These are phyloP conservation scores for Fusarium sp. DNA, from an alignment of 2,329 filamentous ascomycete genomes.

Conservation along the genomic window DNA sequence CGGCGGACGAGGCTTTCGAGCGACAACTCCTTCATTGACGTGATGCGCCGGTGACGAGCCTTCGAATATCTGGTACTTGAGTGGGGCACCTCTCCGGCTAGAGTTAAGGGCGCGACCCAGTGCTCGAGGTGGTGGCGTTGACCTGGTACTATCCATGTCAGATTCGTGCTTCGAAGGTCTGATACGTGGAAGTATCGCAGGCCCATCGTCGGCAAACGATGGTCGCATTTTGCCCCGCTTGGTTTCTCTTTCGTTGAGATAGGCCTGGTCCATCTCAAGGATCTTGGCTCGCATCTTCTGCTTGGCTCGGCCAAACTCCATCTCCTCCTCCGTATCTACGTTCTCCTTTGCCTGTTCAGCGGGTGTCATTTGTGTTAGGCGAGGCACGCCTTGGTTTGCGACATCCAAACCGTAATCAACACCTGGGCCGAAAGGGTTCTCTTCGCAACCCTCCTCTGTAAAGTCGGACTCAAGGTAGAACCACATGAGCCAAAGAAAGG, in stretches of 20 bases:
- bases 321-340: conserved; percentile 77
- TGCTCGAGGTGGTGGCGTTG: conserved; percentile 55
- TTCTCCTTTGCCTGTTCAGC: conserved; percentile 78
- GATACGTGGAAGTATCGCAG: conserved; percentile 71
- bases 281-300: conserved; percentile 80
- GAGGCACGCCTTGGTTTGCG: conserved; percentile 76
- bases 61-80: conserved; percentile 72
- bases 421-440: conserved; percentile 88
- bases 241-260: conserved; percentile 70
- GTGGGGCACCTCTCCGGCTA: conserved; percentile 57
- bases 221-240: conserved; percentile 64
- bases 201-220: conserved; percentile 62
- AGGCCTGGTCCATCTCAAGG: conserved; percentile 79
- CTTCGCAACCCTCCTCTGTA: conserved; percentile 84
- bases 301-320: conserved; percentile 78
- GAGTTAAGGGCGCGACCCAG: conserved; percentile 45
- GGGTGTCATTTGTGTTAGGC: conserved; percentile 72
- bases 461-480: conserved; percentile 98
- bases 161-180: conserved; percentile 71
- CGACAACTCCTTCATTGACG: conserved; percentile 66
- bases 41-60: conserved; percentile 70
- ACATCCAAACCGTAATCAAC: conserved; percentile 74
- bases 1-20: conserved; percentile 76
- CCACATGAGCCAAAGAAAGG: conserved; percentile 99
- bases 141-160: conserved; percentile 59